Evolutionary conservation across 345 rosid species (phyloP), one percentile per base, ranked within the genome.

Genomic region (Eucalyptus brandiana): DNA sequence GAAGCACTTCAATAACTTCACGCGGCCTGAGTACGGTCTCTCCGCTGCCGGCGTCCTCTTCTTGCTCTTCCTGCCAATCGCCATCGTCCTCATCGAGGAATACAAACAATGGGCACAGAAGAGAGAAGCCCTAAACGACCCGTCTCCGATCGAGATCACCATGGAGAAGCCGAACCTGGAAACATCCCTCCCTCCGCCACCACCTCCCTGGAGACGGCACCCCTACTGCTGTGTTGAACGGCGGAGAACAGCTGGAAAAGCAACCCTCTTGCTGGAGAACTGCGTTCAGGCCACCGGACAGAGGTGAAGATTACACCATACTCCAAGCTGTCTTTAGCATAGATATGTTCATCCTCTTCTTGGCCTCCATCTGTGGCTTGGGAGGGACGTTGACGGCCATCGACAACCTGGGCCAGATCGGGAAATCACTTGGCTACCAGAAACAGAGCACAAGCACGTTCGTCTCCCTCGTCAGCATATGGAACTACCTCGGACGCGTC

Each of bases 381-480:
- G 97, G 97, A 5, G 95, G 96, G 4, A 94, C 95, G 5, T 87
- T 95, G 54, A 94, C 98, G 1, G 97, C 92, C 2, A 93, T 95
- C 9, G 97, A 96, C 92, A 96, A 96, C 89, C 85, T 96, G 90
- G 94, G 94, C 49, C 98, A 96, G 81, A 95, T 96, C 7, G 98
- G 98, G 32, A 7, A 86, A 6, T 94, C 98, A 14, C 90, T 94
- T 3, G 93, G 94, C 65, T 96, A 96, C 88, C 97, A 95, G 10
- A 90, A 60, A 51, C 81, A 12, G 86, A 94, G 94, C 93, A 91
- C 72, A 5, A 90, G 93, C 51, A 93, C 95, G 12, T 93, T 94
- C 40, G 94, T 95, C 6, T 95, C 97, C 13, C 92, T 94, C 1
- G 95, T 95, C 7, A 95, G 97, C 89, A 94, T 95, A 37, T 95